Evolutionary conservation across 2,329 filamentous ascomycete genomes (phyloP), one percentile per base, ranked within the genome.

Genomic region (Blastomyces silverae): DNA sequence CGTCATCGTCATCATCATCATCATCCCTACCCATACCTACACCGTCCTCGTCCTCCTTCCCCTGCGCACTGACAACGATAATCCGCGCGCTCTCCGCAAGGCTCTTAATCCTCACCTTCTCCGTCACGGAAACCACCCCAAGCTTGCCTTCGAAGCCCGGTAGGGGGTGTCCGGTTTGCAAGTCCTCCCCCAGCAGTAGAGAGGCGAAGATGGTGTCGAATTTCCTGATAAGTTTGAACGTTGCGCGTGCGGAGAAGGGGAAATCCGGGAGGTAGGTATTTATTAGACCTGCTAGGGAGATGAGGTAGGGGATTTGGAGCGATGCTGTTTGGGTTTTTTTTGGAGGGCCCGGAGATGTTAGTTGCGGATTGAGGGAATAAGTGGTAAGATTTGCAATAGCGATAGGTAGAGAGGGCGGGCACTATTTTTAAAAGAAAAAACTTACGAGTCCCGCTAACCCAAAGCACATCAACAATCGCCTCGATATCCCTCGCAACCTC

Each of bases 61-160:
- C 83, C 63, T 79, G 80, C 66, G 87, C 83, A 66, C 90, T 86
- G 0, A 91, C 85, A 65, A 93, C 85, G 5, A 85, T 76, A 8
- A 91, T 78, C 34, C 92, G 83, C 20, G 89, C 90, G 68, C 88
- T 84, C 73, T 95, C 90, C 0, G 92, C 89, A 39, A 95, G 79
- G 71, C 90, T 90, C 72, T 90, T 89, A 68, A 92, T 89, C 52
- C 93, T 85, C 8, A 97, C 91, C 82, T 94, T 96, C 74, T 97
- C 91, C 22, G 87, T 91, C 80, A 90, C 88, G 0, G 90, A 88
- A 10, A 78, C 78, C 11, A 78, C 78, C 4, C 81, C 77, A 5
- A 82, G 78, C 0, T 84, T 84, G 7, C 79, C 81, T 68, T 86
- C 84, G 67, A 92, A 91, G 0, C 91, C 91, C 0, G 90, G 87